Percentiles rank a stretch among this genome's conserved stretches.
These are phyloP conservation scores for Penicillium samsonianum DNA, from an alignment of 495 filamentous ascomycete species.

Conservation along the genomic window DNA sequence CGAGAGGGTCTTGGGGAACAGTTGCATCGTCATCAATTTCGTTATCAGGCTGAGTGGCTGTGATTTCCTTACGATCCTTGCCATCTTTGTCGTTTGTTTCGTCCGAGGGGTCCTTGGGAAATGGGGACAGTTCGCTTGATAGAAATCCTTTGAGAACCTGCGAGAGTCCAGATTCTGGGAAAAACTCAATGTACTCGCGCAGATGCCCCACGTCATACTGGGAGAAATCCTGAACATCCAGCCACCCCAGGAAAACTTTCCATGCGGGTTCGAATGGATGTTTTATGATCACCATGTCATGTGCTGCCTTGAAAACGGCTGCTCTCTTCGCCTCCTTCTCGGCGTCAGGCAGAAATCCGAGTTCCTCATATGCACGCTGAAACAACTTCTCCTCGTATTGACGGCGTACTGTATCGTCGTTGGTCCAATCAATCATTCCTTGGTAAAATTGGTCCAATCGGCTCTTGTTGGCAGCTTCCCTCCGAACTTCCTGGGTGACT, in stretches of 20 bases:
- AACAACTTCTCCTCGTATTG: constrained; percentile 88
- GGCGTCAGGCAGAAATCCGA: constrained; percentile 63
- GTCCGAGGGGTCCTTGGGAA: constrained; percentile 46
- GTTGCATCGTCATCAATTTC: constrained; percentile 40
- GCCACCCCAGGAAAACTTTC: constrained; percentile 88
- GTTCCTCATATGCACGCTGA: constrained; percentile 73
- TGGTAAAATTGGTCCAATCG: constrained; percentile 73
- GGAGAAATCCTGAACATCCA: constrained; percentile 68
- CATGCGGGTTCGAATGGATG: constrained; percentile 89
- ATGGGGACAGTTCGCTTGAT: constrained; percentile 81
- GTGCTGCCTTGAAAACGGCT: constrained; percentile 70
- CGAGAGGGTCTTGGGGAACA: constrained; percentile 68
- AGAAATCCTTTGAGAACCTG: constrained; percentile 81
- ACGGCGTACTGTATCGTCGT: constrained; percentile 80
- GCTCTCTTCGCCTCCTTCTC: constrained; percentile 68
- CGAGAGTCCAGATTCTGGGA: constrained; percentile 77
- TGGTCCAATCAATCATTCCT: constrained; percentile 83
- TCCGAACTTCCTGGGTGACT: constrained; percentile 82
- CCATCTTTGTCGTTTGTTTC: constrained; percentile 36
- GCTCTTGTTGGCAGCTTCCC: constrained; percentile 74
- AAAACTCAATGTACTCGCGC: constrained; percentile 76
- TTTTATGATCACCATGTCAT: constrained; percentile 93
- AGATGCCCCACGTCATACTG: constrained; percentile 75
- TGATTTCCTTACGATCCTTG: constrained; percentile 29
- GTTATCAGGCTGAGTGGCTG: not conserved